Conservation (phyloP, 2,329 filamentous ascomycete genomes). For the Endothia cerciana region DNA sequence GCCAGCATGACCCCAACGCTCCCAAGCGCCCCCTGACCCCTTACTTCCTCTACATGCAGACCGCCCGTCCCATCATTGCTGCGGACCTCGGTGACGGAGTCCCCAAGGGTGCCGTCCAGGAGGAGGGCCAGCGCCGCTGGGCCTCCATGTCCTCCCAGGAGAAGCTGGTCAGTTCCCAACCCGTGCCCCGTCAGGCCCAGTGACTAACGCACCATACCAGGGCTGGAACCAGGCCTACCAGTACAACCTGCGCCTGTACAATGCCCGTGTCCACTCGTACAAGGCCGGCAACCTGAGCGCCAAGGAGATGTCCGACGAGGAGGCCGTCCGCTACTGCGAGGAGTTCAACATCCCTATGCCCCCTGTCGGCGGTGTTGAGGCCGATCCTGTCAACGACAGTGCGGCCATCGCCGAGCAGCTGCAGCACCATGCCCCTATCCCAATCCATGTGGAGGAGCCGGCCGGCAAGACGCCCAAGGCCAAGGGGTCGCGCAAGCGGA, state of each 20-base stretch:
- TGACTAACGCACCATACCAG: conserved; percentile 33
- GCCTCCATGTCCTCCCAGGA: conserved; percentile 73
- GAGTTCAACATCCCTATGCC: conserved; percentile 59
- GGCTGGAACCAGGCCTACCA: conserved; percentile 70
- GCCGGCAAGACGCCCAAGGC: conserved; percentile 61
- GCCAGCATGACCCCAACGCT: conserved; percentile 85
- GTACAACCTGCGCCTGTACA: conserved; percentile 69
- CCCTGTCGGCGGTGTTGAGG: conserved; percentile 49
- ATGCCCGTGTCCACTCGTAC: conserved; percentile 67
- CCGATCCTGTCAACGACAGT: conserved; percentile 52
- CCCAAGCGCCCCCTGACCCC: conserved; percentile 93
- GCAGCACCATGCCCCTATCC: conserved; percentile 46
- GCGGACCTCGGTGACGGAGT: conserved; percentile 74
- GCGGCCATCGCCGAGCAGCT: conserved; percentile 64
- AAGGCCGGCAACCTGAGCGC: conserved; percentile 62
- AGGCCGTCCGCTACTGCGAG: conserved; percentile 65
- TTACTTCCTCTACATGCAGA: conserved; percentile 94
- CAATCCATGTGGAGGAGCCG: conserved; percentile 48
- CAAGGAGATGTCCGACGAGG: conserved; percentile 64
- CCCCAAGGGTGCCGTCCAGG: conserved; percentile 84
- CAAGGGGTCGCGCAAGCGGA: conserved; percentile 57
- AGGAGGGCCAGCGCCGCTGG: conserved; percentile 88
- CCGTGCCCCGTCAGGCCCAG: background rate
- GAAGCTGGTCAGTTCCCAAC: conserved; percentile 57
- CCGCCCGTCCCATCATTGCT: conserved; percentile 81